Conservation (phyloP, 768 basidiomycete genomes). For the Rhodocollybia butyracea region DNA sequence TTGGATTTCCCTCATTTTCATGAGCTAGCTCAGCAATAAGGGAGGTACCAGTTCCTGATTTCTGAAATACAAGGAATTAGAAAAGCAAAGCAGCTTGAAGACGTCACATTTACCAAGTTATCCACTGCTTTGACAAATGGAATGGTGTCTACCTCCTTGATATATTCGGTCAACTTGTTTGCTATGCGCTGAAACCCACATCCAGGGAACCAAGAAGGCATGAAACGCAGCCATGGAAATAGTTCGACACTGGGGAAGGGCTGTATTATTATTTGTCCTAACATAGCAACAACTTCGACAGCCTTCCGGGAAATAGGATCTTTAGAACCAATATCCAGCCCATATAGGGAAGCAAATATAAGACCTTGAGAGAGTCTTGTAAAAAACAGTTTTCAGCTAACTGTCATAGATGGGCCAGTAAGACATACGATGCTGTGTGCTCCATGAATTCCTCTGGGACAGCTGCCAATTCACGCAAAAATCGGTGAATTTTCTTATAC, state of each 20-base stretch:
- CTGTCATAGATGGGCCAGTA: too few relatives aligned
- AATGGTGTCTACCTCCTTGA: not conserved
- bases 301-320: not conserved
- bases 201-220: constrained; percentile 7
- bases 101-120: not conserved
- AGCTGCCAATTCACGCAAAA: not conserved
- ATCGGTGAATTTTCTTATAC: not conserved
- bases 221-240: not conserved
- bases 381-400: not conserved
- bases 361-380: constrained; percentile 19
- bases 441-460: not conserved
- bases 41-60: not conserved
- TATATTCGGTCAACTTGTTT: not conserved
- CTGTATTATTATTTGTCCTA: not conserved
- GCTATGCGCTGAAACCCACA: not conserved
- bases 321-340: constrained; percentile 26
- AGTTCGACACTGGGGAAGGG: not conserved
- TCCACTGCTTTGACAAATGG: not conserved
- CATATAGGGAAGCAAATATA: constrained; percentile 30
- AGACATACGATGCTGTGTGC: not conserved
- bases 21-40: not conserved
- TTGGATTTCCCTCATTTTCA: not conserved
- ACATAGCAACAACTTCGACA: not conserved
- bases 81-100: too few relatives aligned
- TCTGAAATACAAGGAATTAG: too few relatives aligned